phyloP scores from a whole-genome alignment of 192 early-diverging fungal species.

The Linnemannia schmuckeri region DNA sequence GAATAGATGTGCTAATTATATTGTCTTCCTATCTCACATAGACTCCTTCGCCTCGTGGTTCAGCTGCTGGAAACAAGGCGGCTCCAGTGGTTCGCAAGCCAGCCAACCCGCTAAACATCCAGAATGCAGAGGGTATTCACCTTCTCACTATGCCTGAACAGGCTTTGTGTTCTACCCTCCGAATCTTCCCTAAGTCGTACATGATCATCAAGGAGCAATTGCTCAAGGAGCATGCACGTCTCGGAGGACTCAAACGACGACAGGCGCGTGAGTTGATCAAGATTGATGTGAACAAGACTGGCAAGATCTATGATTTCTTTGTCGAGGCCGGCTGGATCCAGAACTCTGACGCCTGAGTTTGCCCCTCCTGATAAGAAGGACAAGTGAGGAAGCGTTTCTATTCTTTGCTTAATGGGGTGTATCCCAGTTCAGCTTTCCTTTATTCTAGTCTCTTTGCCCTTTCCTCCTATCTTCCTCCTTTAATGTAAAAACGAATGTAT shows the following conservation, averaged over 20 bases:
- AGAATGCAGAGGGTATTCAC: conserved; percentile 87
- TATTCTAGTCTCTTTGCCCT: background rate
- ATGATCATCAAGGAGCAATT: conserved; percentile 94
- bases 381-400: background rate
- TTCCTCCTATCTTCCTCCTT: background rate
- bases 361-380: no score
- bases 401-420: background rate
- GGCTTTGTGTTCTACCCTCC: conserved; percentile 83
- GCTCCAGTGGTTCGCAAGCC: conserved; percentile 47
- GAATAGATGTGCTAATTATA: background rate
- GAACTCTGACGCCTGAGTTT: conserved; percentile 41
- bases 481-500: conserved; percentile 8
- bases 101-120: conserved; percentile 82
- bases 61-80: conserved; percentile 21
- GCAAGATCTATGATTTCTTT: conserved; percentile 93
- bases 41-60: conserved; percentile 46
- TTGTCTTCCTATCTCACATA: background rate
- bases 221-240: conserved; percentile 84
- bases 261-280: conserved; percentile 89
- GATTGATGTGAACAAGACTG: conserved; percentile 93
- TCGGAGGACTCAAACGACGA: conserved; percentile 79
- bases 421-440: background rate
- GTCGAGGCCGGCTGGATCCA: conserved; percentile 94
- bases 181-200: conserved; percentile 91
- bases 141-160: conserved; percentile 86